Conservation (phyloP, 1,139 yeast species). For the Blastobotrys capitulatus region DNA sequence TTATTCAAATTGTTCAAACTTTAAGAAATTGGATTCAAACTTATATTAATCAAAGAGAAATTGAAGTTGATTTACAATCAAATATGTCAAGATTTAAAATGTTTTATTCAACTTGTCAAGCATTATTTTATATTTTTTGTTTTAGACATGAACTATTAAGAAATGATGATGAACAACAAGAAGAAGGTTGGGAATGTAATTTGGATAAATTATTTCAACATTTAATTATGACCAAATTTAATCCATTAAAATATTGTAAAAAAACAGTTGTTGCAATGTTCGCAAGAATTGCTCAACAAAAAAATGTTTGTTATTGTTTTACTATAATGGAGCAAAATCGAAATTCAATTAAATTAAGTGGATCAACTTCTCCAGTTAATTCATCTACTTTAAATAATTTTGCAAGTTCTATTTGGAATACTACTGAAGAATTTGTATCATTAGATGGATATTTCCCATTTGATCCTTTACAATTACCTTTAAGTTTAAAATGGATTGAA, state of each 20-base stretch:
- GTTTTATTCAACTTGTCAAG: slow-evolving; percentile 92
- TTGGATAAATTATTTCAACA: slow-evolving; percentile 84
- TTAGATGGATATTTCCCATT: slow-evolving; percentile 92
- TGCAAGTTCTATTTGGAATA: slow-evolving; percentile 25
- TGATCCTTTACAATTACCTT: slow-evolving; percentile 78
- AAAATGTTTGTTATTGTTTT: slow-evolving; percentile 88
- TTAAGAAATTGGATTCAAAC: slow-evolving; percentile 78
- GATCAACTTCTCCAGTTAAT: slow-evolving; percentile 11
- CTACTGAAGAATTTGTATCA: slow-evolving; percentile 75
- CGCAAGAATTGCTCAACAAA: slow-evolving; percentile 86
- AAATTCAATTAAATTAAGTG: slow-evolving; percentile 21
- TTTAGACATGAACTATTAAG: slow-evolving; percentile 68
- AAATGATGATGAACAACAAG: slow-evolving; percentile 36
- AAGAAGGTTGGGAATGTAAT: slow-evolving; percentile 66
- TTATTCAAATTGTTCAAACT: slow-evolving; percentile 72
- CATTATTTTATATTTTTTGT: slow-evolving; percentile 84
- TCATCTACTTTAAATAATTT: slow-evolving; percentile 9
- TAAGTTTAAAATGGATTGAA: slow-evolving; percentile 49
- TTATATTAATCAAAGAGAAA: slow-evolving; percentile 76
- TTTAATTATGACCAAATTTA: slow-evolving; percentile 79
- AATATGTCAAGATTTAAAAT: slow-evolving; percentile 59
- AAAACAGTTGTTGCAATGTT: slow-evolving; percentile 91
- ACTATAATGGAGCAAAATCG: slow-evolving; percentile 89
- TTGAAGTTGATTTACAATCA: slow-evolving; percentile 52
- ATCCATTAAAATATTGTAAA: slow-evolving; percentile 89